Percentiles rank a stretch among this genome's conserved stretches.
These are phyloP conservation scores for Prunus mume DNA, from an alignment of 306 rosid species.

Conservation along the genomic window DNA sequence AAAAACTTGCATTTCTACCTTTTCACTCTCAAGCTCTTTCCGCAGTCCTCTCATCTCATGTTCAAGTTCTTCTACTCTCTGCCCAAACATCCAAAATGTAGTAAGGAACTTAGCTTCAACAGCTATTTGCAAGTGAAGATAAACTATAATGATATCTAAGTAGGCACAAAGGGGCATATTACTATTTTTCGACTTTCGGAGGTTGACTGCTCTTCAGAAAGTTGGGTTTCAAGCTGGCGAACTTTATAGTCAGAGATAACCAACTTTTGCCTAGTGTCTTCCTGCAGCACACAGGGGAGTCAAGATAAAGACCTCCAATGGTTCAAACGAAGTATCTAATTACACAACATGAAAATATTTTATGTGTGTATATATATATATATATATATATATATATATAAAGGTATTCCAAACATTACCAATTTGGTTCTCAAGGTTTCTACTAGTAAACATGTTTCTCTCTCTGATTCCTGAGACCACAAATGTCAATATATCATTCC, in stretches of 20 bases:
- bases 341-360: constrained; percentile 7
- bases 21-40: constrained; percentile 85
- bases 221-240: constrained; percentile 82
- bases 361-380: background rate
- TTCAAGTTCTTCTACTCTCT: constrained; percentile 80
- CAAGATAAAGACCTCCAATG: constrained; percentile 9
- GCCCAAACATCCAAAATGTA: constrained; percentile 35
- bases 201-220: constrained; percentile 59
- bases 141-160: constrained; percentile 9
- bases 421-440: constrained; percentile 85
- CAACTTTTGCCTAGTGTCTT: constrained; percentile 79
- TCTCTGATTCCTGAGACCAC: constrained; percentile 69
- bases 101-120: constrained; percentile 20
- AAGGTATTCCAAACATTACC: constrained; percentile 46
- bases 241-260: constrained; percentile 73
- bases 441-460: constrained; percentile 59
- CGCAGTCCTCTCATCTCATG: constrained; percentile 51
- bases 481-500: constrained; percentile 18
- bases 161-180: constrained; percentile 8
- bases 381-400: background rate
- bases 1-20: constrained; percentile 59
- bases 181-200: constrained; percentile 65
- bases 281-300: constrained; percentile 53
- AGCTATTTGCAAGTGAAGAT: constrained; percentile 25
- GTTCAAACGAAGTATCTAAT: constrained; percentile 15